Conservation (phyloP, 768 basidiomycete species). For the Pulveroboletus sp. region DNA sequence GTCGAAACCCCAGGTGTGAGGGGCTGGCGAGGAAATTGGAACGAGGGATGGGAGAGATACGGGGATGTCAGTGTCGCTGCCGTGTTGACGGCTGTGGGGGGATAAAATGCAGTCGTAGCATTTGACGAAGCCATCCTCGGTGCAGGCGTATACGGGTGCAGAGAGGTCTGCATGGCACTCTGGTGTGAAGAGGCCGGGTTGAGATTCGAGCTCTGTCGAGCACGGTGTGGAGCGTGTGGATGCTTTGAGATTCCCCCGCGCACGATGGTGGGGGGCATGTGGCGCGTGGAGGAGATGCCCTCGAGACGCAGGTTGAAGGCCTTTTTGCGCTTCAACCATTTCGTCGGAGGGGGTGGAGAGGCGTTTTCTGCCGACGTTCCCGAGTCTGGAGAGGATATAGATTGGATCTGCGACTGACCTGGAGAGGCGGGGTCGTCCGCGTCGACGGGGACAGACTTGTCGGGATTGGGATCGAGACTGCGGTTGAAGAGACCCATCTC, state of each 20-base stretch:
- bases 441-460: slow-evolving; percentile 7
- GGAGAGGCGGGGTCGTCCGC: slow-evolving; percentile 21
- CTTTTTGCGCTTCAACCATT: slow-evolving; percentile 59
- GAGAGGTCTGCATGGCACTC: slow-evolving; percentile 10
- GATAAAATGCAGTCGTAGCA: slow-evolving; percentile 22
- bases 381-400: slow-evolving; percentile 19
- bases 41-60: slow-evolving; percentile 29
- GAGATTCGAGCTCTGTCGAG: slow-evolving; percentile 29
- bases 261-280: slow-evolving; percentile 14
- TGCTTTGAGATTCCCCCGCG: slow-evolving; percentile 28
- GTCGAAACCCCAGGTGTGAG: slow-evolving; percentile 9
- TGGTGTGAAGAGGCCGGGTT: slow-evolving; percentile 28
- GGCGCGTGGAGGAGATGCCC: slow-evolving; percentile 35
- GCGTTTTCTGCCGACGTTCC: slow-evolving; percentile 33
- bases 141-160: slow-evolving; percentile 15
- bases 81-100: slow-evolving; percentile 29
- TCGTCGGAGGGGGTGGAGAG: slow-evolving; percentile 26
- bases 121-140: slow-evolving; percentile 19
- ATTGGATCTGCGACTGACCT: slow-evolving; percentile 11
- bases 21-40: slow-evolving; percentile 22
- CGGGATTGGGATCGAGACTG: slow-evolving; percentile 4
- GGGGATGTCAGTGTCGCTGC: slow-evolving; percentile 32
- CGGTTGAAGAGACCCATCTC: slow-evolving; percentile 42
- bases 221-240: slow-evolving; percentile 24
- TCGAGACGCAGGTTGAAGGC: slow-evolving; percentile 52